These are phyloP conservation scores for Digitaria exilis DNA, from an alignment of 202 grass and related monocot species.

Conservation along the genomic window DNA sequence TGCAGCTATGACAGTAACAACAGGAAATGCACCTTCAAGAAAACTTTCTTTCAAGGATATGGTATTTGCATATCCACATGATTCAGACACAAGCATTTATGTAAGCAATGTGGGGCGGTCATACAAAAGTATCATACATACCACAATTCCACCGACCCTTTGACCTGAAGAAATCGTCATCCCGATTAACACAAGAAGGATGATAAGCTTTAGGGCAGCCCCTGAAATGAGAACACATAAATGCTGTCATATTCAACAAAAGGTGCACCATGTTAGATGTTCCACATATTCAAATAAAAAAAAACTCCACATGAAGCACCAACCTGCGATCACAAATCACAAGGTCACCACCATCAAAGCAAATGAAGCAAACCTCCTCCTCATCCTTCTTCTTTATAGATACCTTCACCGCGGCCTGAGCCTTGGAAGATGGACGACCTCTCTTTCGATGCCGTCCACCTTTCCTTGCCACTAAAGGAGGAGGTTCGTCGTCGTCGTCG, in stretches of 20 bases:
- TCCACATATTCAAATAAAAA: neutral
- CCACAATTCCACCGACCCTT: conserved; percentile 98
- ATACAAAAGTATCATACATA: conserved; percentile 51
- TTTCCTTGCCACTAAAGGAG: conserved; percentile 49
- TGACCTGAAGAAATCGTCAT: conserved; percentile 89
- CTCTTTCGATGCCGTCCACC: conserved; percentile 65
- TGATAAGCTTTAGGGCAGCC: conserved; percentile 96
- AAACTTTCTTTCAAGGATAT: conserved; percentile 16
- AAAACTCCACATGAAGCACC: conserved; percentile 15
- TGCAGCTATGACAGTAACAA: conserved; percentile 14
- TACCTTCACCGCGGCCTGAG: conserved; percentile 44
- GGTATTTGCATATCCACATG: conserved; percentile 28
- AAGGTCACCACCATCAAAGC: conserved; percentile 97
- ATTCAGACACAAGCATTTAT: conserved; percentile 24
- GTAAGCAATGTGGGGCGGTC: neutral
- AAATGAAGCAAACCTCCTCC: conserved; percentile 98
- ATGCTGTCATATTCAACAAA: conserved; percentile 27
- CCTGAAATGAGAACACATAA: conserved; percentile 55
- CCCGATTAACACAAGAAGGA: conserved; percentile 93
- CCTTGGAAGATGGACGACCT: conserved; percentile 65
- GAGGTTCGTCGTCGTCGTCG: conserved; percentile 52
- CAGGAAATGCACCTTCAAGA: neutral
- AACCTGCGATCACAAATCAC: conserved; percentile 99
- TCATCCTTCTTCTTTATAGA: conserved; percentile 66
- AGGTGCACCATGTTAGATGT: conserved; percentile 17